Percentiles rank a stretch among this genome's conserved stretches.
Evolutionary conservation across 2,329 filamentous ascomycete genomes (phyloP).

Genomic region (Neonectria neomacrospora): DNA sequence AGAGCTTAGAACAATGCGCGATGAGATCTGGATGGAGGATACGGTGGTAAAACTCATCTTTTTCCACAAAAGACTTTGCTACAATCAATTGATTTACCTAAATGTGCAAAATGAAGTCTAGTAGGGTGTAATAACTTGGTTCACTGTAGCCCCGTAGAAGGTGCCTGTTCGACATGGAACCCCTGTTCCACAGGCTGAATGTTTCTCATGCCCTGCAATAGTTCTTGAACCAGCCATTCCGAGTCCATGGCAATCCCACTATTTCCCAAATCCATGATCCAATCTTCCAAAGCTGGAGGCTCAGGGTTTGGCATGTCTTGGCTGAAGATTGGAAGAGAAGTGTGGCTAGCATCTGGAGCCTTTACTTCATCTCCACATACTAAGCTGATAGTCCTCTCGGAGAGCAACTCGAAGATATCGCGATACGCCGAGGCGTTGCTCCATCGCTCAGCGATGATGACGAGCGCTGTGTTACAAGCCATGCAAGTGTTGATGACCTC

Average conservation of each 20-base stretch:
- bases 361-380: conserved; percentile 32
- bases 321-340: not conserved
- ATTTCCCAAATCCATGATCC: conserved; percentile 27
- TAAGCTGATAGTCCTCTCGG: conserved; percentile 44
- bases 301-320: conserved; percentile 18
- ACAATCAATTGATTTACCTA: not conserved
- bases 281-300: conserved; percentile 22
- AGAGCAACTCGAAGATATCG: conserved; percentile 48
- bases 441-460: conserved; percentile 51
- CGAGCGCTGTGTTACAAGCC: conserved; percentile 49
- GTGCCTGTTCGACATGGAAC: conserved; percentile 1
- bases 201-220: conserved; percentile 31
- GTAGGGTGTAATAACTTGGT: not conserved
- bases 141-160: conserved; percentile 9
- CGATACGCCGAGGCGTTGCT: conserved; percentile 47
- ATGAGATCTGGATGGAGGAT: not conserved
- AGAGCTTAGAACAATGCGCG: conserved; percentile 24
- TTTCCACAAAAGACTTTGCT: not conserved
- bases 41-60: not conserved
- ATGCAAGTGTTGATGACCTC: conserved; percentile 49
- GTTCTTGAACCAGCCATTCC: conserved; percentile 33
- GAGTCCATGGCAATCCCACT: conserved; percentile 26
- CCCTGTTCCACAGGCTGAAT: conserved; percentile 9
- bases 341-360: not conserved
- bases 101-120: not conserved